Evolutionary conservation across 768 basidiomycete genomes (phyloP), one percentile per base, ranked within the genome.

Genomic region (Trametes elegans): DNA sequence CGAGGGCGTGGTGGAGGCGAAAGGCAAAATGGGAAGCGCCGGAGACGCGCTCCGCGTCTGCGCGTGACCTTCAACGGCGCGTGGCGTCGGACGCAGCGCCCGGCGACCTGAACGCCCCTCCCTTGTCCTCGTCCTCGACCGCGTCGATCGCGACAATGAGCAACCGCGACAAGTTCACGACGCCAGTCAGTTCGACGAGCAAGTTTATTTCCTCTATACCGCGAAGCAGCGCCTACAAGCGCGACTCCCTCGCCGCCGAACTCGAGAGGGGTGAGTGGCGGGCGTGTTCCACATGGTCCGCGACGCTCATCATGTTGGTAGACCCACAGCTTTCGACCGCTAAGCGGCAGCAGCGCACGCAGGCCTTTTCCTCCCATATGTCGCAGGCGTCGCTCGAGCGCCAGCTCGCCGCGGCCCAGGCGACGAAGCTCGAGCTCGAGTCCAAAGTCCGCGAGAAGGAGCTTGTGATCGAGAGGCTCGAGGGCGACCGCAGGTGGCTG

Each of bases 401-500:
- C n/a, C 82, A 85, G 58, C 76, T 91, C 1, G 70, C 82, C 8
- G 73, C 83, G 3, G 76, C 81, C 0, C 83, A 88, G 56, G 78
- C 84, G 0, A 73, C 80, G 6, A 83, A 83, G 58, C 69, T 79
- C 19, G 85, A 89, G 32, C 71, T 89, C 32, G 87, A 90, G 66
- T 76, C 78, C 11, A 84, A 84, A 65, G 71, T 90, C 3, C 75
- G 84, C 28, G 85, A 90, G 68, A 82, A 79, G 64, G 85, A 88
- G 2, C 59, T 76, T 1, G 66, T 72, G 21, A 77, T 91, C 24
- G 87, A 88, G 38, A 72, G 82, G 39, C 74, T 93, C 9, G 87
- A 90, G 62, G 73, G 79, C 16, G 90, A 92, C 64, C 72, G 88
- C 32, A 72, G 86, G 16, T 89, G 77, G 74, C 76, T 90, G 45